Base-by-base conservation (phyloP, 352 stramenopile species). In the Pythium aquatile region DNA sequence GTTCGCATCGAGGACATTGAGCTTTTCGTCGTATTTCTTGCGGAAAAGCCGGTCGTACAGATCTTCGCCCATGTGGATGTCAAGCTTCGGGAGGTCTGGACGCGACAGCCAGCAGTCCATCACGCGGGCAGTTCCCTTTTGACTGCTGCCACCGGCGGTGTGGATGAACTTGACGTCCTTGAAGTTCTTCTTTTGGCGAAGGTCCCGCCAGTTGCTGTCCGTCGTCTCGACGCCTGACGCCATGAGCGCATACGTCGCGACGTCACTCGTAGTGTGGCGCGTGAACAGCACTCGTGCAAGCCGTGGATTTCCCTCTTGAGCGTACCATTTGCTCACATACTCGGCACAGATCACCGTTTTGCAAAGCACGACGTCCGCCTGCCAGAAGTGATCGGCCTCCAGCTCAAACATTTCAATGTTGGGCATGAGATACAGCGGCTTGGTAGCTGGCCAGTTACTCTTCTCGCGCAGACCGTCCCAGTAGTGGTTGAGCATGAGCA, bases 381-480 rank as follows among this genome's bases (percentile, higher is more conserved):
- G 61, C 72, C 81, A 85, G 53, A 86, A 84, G 51, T 89, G 66
- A 3, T 64, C 37, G 1, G 69, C 57, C 10, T 65, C 66, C 16
- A 91, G 55, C 63, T 90, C 73, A 56, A 73, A 71, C 78, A 90
- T 90, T 58, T 80, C 68, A 32, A 74, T 67, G 35, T 74, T 74
- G 47, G 68, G 68, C 68, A 74, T 74, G n/a, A 74, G 35, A 47
- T 51, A 77, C n/a, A 77, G 58, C 44, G 54, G n/a, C 53, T 77
- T 80, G 28, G 51, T 53, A 10, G 29, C 5, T 1, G 73, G 70
- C 66, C 72, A 80, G 14, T 53, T 32, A 8, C 52, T 10, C 1
- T 65, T 29, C 8, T 65, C 51, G 4, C 55, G 58, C 2, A 74
- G 1, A 1, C 53, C 65, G 46, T 70, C 42, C 70, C 70, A 80